Conservation (phyloP, 2,329 filamentous ascomycete species). For the Graphiopsis chlorocephala region DNA sequence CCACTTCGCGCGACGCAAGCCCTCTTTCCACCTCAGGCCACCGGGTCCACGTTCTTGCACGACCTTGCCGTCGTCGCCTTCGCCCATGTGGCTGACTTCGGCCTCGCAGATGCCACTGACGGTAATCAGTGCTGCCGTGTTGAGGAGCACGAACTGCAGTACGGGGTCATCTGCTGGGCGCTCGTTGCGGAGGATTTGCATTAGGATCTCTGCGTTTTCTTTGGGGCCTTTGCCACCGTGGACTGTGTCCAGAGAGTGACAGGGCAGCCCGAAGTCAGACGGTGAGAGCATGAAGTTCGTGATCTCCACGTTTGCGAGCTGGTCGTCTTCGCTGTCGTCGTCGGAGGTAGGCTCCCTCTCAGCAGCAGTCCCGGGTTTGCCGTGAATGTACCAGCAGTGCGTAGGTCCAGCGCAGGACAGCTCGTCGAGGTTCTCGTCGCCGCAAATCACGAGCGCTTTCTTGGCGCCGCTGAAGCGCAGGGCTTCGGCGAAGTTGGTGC, state of each 20-base stretch:
- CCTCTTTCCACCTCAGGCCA: conserved; percentile 91
- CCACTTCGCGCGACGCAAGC: conserved; percentile 81
- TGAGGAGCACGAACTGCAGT: conserved; percentile 89
- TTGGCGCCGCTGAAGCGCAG: conserved; percentile 70
- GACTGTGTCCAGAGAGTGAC: conserved; percentile 73
- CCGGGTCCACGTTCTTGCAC: conserved; percentile 80
- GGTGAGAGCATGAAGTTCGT: conserved; percentile 77
- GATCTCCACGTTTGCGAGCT: conserved; percentile 50
- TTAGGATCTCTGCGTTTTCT: conserved; percentile 84
- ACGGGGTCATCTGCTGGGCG: conserved; percentile 76
- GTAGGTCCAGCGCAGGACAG: conserved; percentile 87
- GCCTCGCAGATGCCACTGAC: conserved; percentile 82
- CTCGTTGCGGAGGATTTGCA: conserved; percentile 71
- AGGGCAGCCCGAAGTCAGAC: conserved; percentile 78
- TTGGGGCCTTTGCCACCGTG: conserved; percentile 80
- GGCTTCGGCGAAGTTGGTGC: conserved; percentile 84
- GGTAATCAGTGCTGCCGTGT: conserved; percentile 84
- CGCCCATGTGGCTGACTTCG: conserved; percentile 74
- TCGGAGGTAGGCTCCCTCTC: not conserved
- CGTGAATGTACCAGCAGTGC: conserved; percentile 70
- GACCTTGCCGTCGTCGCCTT: conserved; percentile 76
- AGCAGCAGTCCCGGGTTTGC: conserved; percentile 36
- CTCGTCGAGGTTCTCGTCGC: conserved; percentile 92
- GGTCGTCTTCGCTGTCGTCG: conserved; percentile 38
- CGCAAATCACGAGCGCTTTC: conserved; percentile 89